Base-by-base conservation (phyloP, 768 basidiomycete species). In the Strobilomyces dryophilus region DNA sequence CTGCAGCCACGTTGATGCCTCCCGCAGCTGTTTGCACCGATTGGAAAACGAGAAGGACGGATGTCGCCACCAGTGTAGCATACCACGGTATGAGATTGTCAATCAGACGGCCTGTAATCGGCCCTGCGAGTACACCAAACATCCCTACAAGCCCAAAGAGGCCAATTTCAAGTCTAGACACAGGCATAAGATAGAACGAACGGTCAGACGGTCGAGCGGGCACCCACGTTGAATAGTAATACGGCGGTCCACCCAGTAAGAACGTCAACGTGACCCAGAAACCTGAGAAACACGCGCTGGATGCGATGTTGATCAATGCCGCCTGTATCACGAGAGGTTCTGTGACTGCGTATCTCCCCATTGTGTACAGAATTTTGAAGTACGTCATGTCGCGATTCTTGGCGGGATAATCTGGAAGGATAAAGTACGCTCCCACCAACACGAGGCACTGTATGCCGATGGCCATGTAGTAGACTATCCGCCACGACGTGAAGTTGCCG, bases 371-470 rank as follows among this genome's bases (percentile, higher is more conserved):
- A 43, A 92, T 85, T 17, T 82, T 70, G 58, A 73, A 75, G 68
- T 93, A 93, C 3, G 81, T 80, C 56, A 90, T 49, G 43, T 79
- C 71, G 20, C 62, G 67, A 63, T 87, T 86, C 65, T 88, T 92
- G 12, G 85, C 79, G 1, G 90, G 92, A 61, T 88, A 92, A 68
- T 95, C 91, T 1, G 91, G 91, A n/a, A 92, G 70, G 49, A 84
- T 58, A 20, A 81, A 66, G 62, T 86, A 92, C 39, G 83, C 71
- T 21, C 85, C 75, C 5, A 77, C 35, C 8, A 86, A 69, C 12
- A 90, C 80, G 24, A 78, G 49, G 51, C 56, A 71, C 64, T 92
- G 92, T 15, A 89, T 71, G 5, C 84, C 88, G 43, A 91, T 80
- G 3, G 88, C 80, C 67, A 90, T 74, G 70, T 84, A 92, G 64